phyloP scores from a whole-genome alignment of 202 grass and related monocot genomes.

The Bolboschoenoplectus hybrid region DNA sequence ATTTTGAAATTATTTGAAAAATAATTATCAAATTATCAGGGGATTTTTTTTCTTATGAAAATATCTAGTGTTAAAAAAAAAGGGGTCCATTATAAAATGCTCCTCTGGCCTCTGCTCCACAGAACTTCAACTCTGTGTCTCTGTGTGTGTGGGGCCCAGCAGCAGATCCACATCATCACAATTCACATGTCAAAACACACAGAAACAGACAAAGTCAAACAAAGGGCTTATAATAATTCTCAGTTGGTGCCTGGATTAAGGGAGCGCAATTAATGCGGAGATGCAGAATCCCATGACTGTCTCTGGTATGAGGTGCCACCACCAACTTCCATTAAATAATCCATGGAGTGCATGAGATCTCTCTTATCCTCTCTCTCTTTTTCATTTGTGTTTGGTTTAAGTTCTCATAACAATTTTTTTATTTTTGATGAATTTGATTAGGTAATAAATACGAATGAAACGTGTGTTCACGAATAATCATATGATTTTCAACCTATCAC shows the following conservation, averaged over 20 bases:
- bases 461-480: background rate
- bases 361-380: background rate
- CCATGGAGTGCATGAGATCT: conserved; percentile 33
- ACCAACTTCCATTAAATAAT: background rate
- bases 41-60: no score
- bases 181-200: conserved; percentile 14
- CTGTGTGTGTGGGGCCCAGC: background rate
- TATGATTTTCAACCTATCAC: background rate
- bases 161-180: conserved; percentile 2
- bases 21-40: no score
- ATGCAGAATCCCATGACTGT: conserved; percentile 17
- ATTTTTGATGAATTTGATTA: no score
- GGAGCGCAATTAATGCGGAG: conserved; percentile 23
- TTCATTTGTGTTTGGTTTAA: background rate
- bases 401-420: no score
- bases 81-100: no score
- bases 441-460: no score
- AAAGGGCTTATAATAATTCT: background rate
- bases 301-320: background rate
- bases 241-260: conserved; percentile 34
- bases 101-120: no score
- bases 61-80: no score
- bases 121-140: no score
- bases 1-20: no score
- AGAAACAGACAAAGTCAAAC: conserved; percentile 31